Conservation (phyloP, 257 asterid genomes). For the Penstemon barbatus region DNA sequence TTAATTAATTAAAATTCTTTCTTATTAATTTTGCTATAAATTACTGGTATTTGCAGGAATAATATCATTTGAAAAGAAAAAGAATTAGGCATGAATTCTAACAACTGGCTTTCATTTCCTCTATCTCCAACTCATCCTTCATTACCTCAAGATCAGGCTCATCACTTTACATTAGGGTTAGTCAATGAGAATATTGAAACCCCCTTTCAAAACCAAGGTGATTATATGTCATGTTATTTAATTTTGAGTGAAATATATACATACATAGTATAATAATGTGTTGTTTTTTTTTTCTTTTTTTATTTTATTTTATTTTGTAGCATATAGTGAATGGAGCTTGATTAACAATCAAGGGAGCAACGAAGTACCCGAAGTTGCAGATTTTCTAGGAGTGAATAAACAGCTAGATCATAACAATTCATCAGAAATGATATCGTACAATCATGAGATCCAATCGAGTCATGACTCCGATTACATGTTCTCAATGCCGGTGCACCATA, state of each 20-base stretch:
- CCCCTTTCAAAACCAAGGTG: slow-evolving; percentile 72
- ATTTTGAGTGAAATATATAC: background rate
- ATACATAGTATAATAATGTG: background rate
- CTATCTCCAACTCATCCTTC: slow-evolving; percentile 68
- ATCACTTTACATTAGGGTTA: slow-evolving; percentile 70
- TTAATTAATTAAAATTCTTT: slow-evolving; percentile 26
- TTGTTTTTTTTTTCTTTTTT: background rate
- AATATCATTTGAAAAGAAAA: slow-evolving; percentile 10
- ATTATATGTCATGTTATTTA: background rate
- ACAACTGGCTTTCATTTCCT: slow-evolving; percentile 89
- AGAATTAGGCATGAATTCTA: slow-evolving; percentile 61
- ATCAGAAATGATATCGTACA: slow-evolving; percentile 50
- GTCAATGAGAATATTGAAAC: slow-evolving; percentile 56
- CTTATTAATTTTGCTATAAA: slow-evolving; percentile 11
- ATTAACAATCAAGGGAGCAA: slow-evolving; percentile 47
- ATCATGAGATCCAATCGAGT: slow-evolving; percentile 44
- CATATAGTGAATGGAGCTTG: slow-evolving; percentile 61
- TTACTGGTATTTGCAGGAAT: slow-evolving; percentile 47
- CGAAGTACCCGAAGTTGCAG: slow-evolving; percentile 73
- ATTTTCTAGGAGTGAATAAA: slow-evolving; percentile 69
- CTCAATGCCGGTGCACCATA: slow-evolving; percentile 44
- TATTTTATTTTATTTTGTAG: slow-evolving; percentile 21
- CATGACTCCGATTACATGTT: slow-evolving; percentile 51
- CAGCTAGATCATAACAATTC: slow-evolving; percentile 33
- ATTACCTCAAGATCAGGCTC: slow-evolving; percentile 49